Evolutionary conservation across 2,329 filamentous ascomycete genomes (phyloP), one percentile per base, ranked within the genome.

Genomic region (Fusarium dimerum): DNA sequence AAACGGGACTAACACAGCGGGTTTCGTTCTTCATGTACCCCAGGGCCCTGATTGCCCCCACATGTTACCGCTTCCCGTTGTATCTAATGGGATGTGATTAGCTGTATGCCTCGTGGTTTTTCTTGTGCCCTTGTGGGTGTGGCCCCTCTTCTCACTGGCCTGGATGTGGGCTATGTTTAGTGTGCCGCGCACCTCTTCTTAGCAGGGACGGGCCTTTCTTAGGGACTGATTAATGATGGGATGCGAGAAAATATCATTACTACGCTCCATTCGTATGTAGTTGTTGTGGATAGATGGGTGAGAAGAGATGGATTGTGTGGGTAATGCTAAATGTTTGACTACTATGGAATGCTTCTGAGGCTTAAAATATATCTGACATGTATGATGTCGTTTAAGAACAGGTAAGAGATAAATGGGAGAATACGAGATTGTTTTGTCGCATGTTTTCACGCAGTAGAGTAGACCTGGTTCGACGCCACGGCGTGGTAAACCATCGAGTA

Each of bases 361-460:
- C 20, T 26, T 26, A 26, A 26, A 26, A 26, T 26, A 26, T 26
- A 26, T 7, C 4, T 26, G 20, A 26, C 20, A 26, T 26, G 20
- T 26, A 26, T 26, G 20, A 26, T 26, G 20, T 26, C 20, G 20
- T 26, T 7, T 26, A 26, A 26, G 20, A 7, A 26, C 41, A 48
- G 46, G 41, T 48, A 38, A 48, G 46, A 48, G 29, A 40, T 38
- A 38, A 13, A 20, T 10, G 40, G 18, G 17, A 42, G n/a, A 20
- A 48, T 39, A 16, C n/a, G 38, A 46, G 41, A 41, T 36, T 40
- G 42, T 39, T 48, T 40, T 42, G 47, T 30, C 26, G 30, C 20
- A 26, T 7, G 20, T 26, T 26, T 26, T 26, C 20, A 26, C 20
- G 20, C 32, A 12, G 10, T 36, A 9, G 32, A 32, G 12, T 32